Evolutionary conservation across 768 basidiomycete genomes (phyloP), one percentile per base, ranked within the genome.

Genomic region (Omphalotus guepiniiformis): DNA sequence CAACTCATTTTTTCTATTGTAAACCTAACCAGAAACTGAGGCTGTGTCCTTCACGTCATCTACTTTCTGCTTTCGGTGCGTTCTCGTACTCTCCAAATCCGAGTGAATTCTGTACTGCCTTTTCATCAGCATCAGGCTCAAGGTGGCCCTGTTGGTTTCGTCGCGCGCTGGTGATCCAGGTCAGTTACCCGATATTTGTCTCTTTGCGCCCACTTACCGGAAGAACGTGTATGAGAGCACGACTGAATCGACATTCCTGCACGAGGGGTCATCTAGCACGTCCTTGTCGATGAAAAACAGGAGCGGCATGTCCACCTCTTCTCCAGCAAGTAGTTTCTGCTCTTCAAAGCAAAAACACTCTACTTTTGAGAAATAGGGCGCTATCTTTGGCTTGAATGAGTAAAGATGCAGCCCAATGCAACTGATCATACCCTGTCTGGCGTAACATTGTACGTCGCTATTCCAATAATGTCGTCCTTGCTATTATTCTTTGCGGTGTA

Each of bases 311-410:
- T 99, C 96, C 27, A 99, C 88, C 67, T 97, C 93, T 69, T 99
- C 96, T 23, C 87, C 85, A 0, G 94, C 93, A 21, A 96, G 72
- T 8, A 99, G 79, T 57, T 85, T 88, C 66, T 99, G 96, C 63
- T 99, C 96, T 64, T 99, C 96, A 56, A 99, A 99, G 67, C 96
- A 99, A 73, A 99, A 99, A 56, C 96, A 99, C 65, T 99, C 96
- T 11, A 99, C 93, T 70, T 99, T 99, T 42, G 94, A 93, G 61
- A 99, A 99, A 66, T 98, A 98, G 0, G 95, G 93, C 7, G 96
- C 96, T 55, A 98, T 79, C 95, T 97, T 59, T 16, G 28, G 22
- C n/a, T n/a, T n/a, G n/a, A n/a, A n/a, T n/a, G n/a, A n/a, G n/a
- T n/a, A n/a, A n/a, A n/a, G n/a, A n/a, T n/a, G n/a, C n/a, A n/a